Percentiles rank a stretch among this genome's conserved stretches.
Conservation (phyloP, 495 filamentous ascomycete species). For the Lentithecium fluviatile region DNA sequence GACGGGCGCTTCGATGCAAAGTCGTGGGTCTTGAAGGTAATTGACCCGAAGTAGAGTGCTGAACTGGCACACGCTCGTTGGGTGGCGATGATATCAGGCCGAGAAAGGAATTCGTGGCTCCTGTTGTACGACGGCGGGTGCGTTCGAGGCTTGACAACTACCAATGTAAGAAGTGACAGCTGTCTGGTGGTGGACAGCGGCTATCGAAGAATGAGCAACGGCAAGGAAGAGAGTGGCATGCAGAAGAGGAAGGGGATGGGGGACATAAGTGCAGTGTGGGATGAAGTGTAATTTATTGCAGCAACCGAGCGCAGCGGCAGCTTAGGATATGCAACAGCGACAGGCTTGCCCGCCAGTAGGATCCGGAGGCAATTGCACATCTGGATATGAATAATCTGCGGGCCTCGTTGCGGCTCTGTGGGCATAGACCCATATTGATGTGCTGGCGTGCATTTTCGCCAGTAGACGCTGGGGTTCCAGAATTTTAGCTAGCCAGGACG, state of each 20-base stretch:
- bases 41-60: slow-evolving; percentile 22
- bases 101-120: slow-evolving; percentile 32
- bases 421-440: slow-evolving; percentile 61
- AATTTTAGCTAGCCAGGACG: slow-evolving; percentile 33
- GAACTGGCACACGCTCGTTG: slow-evolving; percentile 32
- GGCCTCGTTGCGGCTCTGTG: slow-evolving; percentile 42
- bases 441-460: slow-evolving; percentile 86
- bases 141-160: slow-evolving; percentile 37
- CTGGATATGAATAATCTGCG: slow-evolving; percentile 37
- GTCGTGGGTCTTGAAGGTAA: slow-evolving; percentile 18
- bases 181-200: slow-evolving; percentile 24
- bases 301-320: slow-evolving; percentile 35
- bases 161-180: slow-evolving; percentile 37
- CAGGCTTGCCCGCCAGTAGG: slow-evolving; percentile 27
- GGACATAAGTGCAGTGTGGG: slow-evolving; percentile 33
- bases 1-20: slow-evolving; percentile 21
- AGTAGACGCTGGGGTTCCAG: slow-evolving; percentile 47
- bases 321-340: slow-evolving; percentile 36
- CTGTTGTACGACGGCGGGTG: slow-evolving; percentile 35
- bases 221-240: slow-evolving; percentile 38
- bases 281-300: slow-evolving; percentile 38
- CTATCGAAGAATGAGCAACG: slow-evolving; percentile 34
- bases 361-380: slow-evolving; percentile 35
- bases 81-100: slow-evolving; percentile 30
- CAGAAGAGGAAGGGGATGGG: slow-evolving; percentile 36